phyloP scores from a whole-genome alignment of 2,329 filamentous ascomycete genomes.

The Neophaeococcomyces mojaviensis region DNA sequence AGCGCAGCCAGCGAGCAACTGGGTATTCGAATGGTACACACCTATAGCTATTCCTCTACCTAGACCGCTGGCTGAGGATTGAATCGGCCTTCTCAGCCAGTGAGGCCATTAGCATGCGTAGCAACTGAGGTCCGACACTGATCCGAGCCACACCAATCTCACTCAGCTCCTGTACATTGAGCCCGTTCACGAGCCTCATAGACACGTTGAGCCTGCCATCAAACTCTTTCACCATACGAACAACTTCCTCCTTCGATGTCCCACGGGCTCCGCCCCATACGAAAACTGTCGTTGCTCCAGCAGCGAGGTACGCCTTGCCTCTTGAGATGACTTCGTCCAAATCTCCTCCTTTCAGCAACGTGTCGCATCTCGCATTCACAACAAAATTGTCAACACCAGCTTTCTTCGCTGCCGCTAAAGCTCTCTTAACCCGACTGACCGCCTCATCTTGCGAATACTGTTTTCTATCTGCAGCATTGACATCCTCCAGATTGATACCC shows the following conservation, averaged over 20 bases:
- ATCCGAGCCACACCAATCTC: constrained; percentile 49
- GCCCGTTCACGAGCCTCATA: constrained; percentile 23
- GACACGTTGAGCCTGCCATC: constrained; percentile 43
- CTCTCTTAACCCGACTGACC: constrained; percentile 36
- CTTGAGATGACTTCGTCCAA: constrained; percentile 46
- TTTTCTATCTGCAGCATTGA: constrained; percentile 29
- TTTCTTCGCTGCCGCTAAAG: constrained; percentile 37
- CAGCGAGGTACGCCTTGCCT: constrained; percentile 50
- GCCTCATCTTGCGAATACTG: constrained; percentile 26
- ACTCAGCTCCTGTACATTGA: constrained; percentile 40
- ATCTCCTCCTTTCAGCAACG: constrained; percentile 33
- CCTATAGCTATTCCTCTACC: no score
- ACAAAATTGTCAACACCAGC: constrained; percentile 49
- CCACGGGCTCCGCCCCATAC: constrained; percentile 50
- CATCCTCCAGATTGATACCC: constrained; percentile 55
- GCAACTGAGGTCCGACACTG: constrained; percentile 47
- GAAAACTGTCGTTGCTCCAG: constrained; percentile 53
- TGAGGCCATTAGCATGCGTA: no score
- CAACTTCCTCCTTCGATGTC: constrained; percentile 37
- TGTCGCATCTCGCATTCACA: constrained; percentile 54
- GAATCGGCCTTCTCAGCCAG: no score
- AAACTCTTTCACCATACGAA: constrained; percentile 41
- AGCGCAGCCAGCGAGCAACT: no score
- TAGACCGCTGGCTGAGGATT: no score
- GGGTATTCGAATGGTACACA: no score